Percentiles rank a stretch among this genome's conserved stretches.
phyloP scores from a whole-genome alignment of 768 basidiomycete genomes.

The Paxillus involutus region DNA sequence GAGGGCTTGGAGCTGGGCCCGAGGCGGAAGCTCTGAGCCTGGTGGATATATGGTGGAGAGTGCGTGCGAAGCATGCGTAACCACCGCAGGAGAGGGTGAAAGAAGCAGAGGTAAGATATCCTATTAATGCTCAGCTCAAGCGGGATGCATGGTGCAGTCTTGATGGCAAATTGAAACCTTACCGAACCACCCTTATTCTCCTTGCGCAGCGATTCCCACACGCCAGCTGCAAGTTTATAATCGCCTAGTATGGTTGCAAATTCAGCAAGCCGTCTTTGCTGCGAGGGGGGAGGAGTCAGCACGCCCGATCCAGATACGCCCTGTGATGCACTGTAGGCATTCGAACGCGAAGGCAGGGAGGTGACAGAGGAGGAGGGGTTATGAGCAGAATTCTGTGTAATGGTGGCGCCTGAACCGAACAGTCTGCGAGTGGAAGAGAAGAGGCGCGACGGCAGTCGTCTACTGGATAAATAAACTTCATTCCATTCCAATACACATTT shows the following conservation, averaged over 20 bases:
- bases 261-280: conserved; percentile 88
- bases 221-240: conserved; percentile 73
- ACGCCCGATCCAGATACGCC: conserved; percentile 14
- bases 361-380: conserved; percentile 39
- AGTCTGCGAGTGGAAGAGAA: conserved; percentile 84
- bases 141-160: neutral
- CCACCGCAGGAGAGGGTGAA: conserved; percentile 61
- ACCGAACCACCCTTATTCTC: conserved; percentile 89
- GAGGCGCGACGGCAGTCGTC: conserved; percentile 79
- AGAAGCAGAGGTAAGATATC: conserved; percentile 80
- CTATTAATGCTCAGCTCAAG: conserved; percentile 37
- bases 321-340: conserved; percentile 38
- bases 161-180: conserved; percentile 28
- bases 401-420: conserved; percentile 64
- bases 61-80: conserved; percentile 61
- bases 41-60: conserved; percentile 47
- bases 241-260: conserved; percentile 93
- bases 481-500: conserved; percentile 93
- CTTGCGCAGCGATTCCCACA: conserved; percentile 88
- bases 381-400: conserved; percentile 42
- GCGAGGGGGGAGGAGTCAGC: conserved; percentile 48
- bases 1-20: conserved; percentile 68
- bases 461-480: conserved; percentile 77
- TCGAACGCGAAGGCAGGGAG: conserved; percentile 35
- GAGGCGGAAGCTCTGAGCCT: conserved; percentile 50